phyloP scores from a whole-genome alignment of 2,329 filamentous ascomycete genomes.

The Ophiosphaerella narmari region DNA sequence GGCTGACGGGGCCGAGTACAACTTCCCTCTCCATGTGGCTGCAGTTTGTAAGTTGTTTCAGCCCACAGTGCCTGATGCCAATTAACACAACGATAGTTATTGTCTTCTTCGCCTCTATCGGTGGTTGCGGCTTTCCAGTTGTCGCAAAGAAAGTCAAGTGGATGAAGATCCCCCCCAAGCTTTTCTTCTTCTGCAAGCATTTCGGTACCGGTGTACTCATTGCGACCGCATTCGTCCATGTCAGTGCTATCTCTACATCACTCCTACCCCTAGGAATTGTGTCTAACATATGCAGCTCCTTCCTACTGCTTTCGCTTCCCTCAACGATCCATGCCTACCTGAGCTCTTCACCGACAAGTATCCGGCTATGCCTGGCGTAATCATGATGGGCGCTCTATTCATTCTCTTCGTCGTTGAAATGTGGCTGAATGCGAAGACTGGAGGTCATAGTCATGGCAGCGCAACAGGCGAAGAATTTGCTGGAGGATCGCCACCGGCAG shows the following conservation, averaged over 20 bases:
- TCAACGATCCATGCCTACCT: constrained; percentile 58
- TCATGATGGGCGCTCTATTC: constrained; percentile 68
- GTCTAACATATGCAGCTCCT: constrained; percentile 50
- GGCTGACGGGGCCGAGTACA: constrained; percentile 33
- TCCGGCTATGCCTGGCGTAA: constrained; percentile 65
- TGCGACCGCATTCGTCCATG: constrained; percentile 81
- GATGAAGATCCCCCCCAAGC: constrained; percentile 61
- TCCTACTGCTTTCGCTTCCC: constrained; percentile 61
- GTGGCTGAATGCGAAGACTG: constrained; percentile 64
- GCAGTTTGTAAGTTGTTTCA: constrained; percentile 42
- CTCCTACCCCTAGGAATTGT: neutral
- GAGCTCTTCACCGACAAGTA: constrained; percentile 64
- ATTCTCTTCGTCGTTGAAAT: constrained; percentile 66
- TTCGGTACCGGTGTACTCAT: constrained; percentile 78
- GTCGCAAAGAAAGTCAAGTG: constrained; percentile 58
- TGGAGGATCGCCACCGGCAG: constrained; percentile 21
- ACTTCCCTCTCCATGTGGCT: constrained; percentile 45
- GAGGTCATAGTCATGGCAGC: constrained; percentile 63
- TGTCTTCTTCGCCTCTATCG: constrained; percentile 44
- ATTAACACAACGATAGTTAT: constrained; percentile 39
- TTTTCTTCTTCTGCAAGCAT: constrained; percentile 68
- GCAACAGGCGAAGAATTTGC: constrained; percentile 53
- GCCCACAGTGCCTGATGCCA: neutral
- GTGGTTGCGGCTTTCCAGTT: constrained; percentile 45
- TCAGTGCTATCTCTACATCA: constrained; percentile 17